Evolutionary conservation across 805 yeast genomes (phyloP).

Genomic region (Lachancea waltii): DNA sequence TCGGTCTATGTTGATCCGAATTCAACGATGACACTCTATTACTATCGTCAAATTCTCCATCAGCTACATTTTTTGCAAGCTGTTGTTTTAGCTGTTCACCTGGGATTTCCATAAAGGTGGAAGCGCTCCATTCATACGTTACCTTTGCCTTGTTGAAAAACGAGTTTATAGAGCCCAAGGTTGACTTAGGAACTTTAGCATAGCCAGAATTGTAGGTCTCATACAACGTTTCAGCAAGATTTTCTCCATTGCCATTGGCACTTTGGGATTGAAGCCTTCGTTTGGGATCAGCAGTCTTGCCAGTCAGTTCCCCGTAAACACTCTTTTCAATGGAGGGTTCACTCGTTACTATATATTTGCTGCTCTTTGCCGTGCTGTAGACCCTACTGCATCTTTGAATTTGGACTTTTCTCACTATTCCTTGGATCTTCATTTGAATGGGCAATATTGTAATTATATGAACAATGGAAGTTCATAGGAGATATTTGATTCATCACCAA

Average conservation of each 20-base stretch:
- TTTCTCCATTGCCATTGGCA: not conserved
- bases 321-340: no score
- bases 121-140: conserved; percentile 55
- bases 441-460: no score
- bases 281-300: no score
- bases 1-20: conserved; percentile 10
- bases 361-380: no score
- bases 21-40: conserved; percentile 8
- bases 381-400: no score
- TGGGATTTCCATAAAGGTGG: conserved; percentile 49
- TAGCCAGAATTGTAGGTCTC: conserved; percentile 14
- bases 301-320: no score
- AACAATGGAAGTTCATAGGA: no score
- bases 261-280: no score
- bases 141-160: conserved; percentile 44
- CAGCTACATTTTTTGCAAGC: conserved; percentile 9
- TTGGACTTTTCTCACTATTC: no score
- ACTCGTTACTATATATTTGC: no score
- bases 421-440: no score
- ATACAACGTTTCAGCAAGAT: conserved; percentile 4
- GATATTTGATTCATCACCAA: no score
- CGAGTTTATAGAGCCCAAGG: conserved; percentile 27
- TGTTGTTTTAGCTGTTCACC: conserved; percentile 20
- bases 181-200: conserved; percentile 16
- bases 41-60: conserved; percentile 6